A percentile compares a stretch with the other conserved stretches of the same genome.
Conservation (phyloP, 164 flowering plant species). For the Sedum album region DNA sequence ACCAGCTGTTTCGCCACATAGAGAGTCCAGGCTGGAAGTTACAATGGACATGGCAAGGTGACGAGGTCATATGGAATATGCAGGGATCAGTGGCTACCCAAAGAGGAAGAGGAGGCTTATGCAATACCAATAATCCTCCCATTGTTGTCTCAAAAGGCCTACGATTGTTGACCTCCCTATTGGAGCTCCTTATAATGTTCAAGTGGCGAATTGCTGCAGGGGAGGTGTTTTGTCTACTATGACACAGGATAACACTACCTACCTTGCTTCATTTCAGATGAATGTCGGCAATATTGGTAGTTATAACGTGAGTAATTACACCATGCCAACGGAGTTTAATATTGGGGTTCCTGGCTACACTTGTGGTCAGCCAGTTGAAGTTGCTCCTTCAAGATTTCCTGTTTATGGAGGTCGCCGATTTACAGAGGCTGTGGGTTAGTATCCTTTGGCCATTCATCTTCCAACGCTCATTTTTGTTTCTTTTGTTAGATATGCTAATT, state of each 20-base stretch:
- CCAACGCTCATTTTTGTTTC: neutral
- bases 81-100: slow-evolving; percentile 7
- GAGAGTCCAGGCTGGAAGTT: slow-evolving; percentile 12
- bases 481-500: neutral
- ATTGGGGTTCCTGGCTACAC: slow-evolving; percentile 66
- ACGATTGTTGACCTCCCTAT: slow-evolving; percentile 25
- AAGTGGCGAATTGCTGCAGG: slow-evolving; percentile 57
- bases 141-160: slow-evolving; percentile 8
- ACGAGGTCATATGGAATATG: slow-evolving; percentile 14
- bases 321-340: slow-evolving; percentile 40
- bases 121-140: neutral
- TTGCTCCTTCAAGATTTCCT: slow-evolving; percentile 33
- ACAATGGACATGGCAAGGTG: slow-evolving; percentile 9
- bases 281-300: slow-evolving; percentile 21
- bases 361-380: slow-evolving; percentile 36
- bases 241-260: slow-evolving; percentile 38
- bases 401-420: slow-evolving; percentile 39
- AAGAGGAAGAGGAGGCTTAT: slow-evolving; percentile 8
- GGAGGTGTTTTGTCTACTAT: slow-evolving; percentile 58
- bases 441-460: neutral
- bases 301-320: neutral
- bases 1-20: slow-evolving; percentile 13
- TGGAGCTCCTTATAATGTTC: slow-evolving; percentile 44
- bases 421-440: slow-evolving; percentile 59
- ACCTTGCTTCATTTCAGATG: slow-evolving; percentile 39